These are phyloP conservation scores for Cephaloascus albidus DNA, from an alignment of 805 yeast genomes.

Conservation along the genomic window DNA sequence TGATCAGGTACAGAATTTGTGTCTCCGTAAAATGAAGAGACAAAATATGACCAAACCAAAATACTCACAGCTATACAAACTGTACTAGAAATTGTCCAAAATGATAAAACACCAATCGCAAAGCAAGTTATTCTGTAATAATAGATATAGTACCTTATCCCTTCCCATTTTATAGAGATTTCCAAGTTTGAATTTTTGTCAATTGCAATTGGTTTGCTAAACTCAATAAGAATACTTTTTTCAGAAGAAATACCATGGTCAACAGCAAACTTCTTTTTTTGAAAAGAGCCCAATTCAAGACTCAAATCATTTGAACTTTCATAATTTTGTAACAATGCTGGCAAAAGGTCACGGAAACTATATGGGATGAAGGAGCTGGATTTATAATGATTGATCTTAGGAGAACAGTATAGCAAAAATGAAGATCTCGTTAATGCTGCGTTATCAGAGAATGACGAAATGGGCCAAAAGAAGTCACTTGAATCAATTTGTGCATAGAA, in stretches of 20 bases:
- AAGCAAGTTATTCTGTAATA: constrained; percentile 22
- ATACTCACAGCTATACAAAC: constrained; percentile 18
- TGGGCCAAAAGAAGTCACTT: too few species aligned
- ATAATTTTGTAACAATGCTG: not conserved
- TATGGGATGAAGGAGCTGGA: not conserved
- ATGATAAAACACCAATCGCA: constrained; percentile 22
- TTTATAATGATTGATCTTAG: not conserved
- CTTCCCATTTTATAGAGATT: constrained; percentile 27
- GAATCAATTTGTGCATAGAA: not conserved
- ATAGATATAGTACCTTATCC: constrained; percentile 29
- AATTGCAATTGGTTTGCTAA: constrained; percentile 1
- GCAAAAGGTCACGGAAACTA: not conserved
- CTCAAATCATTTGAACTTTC: not conserved
- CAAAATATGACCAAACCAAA: constrained; percentile 15
- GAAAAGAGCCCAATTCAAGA: not conserved
- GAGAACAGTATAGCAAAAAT: not conserved
- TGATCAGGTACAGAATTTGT: too few species aligned
- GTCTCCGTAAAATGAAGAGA: too few species aligned
- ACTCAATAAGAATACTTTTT: not conserved
- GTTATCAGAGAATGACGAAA: too few species aligned
- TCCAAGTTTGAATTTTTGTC: constrained; percentile 5
- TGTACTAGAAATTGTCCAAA: constrained; percentile 24
- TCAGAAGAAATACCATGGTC: not conserved
- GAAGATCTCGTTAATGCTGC: not conserved
- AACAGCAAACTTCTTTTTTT: too few species aligned